Conservation (phyloP, 805 yeast species). For the Saccharomycopsis olivae region DNA sequence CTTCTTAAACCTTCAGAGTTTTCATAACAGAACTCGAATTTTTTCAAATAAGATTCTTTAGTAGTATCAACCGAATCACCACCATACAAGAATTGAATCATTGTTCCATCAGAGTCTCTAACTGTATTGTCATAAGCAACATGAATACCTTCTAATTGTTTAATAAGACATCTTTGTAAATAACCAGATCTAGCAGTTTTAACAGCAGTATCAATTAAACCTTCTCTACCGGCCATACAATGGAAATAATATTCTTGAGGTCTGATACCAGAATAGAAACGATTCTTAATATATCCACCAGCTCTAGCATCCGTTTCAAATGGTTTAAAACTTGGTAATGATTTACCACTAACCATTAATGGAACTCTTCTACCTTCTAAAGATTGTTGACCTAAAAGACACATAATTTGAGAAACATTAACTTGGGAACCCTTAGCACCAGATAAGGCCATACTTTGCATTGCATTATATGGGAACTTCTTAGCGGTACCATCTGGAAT, state of each 20-base stretch:
- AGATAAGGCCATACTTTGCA: conserved; percentile 98
- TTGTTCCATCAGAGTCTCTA: conserved; percentile 89
- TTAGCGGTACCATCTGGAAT: conserved; percentile 96
- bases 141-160: conserved; percentile 95
- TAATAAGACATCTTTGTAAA: conserved; percentile 95
- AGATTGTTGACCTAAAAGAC: conserved; percentile 97
- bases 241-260: conserved; percentile 99
- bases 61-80: conserved; percentile 95
- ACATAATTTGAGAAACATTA: conserved; percentile 98
- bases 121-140: conserved; percentile 90
- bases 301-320: conserved; percentile 96
- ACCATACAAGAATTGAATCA: conserved; percentile 92
- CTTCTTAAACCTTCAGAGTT: conserved; percentile 79
- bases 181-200: conserved; percentile 98
- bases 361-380: conserved; percentile 99
- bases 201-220: conserved; percentile 98
- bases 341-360: conserved; percentile 96
- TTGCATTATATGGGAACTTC: conserved; percentile 87
- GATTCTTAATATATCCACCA: conserved; percentile 95
- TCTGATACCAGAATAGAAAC: conserved; percentile 94
- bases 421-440: conserved; percentile 99
- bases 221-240: conserved; percentile 99
- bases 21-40: conserved; percentile 86
- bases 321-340: conserved; percentile 92
- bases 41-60: conserved; percentile 86